These are phyloP conservation scores for Gynandropsis gynandra DNA, from an alignment of 345 rosid species.

Conservation along the genomic window DNA sequence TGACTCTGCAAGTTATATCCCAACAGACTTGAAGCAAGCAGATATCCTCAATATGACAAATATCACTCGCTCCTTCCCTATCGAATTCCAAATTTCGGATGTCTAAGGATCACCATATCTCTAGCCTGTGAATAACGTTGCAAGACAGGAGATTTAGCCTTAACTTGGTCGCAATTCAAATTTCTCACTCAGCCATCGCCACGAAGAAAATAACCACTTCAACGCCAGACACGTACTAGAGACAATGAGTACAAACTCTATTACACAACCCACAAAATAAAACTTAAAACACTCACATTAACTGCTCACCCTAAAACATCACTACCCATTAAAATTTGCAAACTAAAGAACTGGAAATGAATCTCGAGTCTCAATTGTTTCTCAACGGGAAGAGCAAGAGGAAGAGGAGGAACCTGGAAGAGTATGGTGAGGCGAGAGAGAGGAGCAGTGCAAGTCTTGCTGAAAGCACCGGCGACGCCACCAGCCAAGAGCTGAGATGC, in stretches of 20 bases:
- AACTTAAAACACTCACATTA: not conserved
- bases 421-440: constrained; percentile 92
- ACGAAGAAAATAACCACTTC: too few species aligned
- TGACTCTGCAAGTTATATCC: too few species aligned
- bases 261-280: not conserved
- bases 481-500: constrained; percentile 83
- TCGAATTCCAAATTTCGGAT: not conserved
- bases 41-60: too few species aligned
- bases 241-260: not conserved
- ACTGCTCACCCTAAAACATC: not conserved
- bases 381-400: not conserved
- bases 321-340: not conserved
- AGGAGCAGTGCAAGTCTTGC: constrained; percentile 97
- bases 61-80: too few species aligned
- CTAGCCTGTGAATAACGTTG: too few species aligned
- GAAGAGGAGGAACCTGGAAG: constrained; percentile 54
- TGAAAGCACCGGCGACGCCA: constrained; percentile 88
- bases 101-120: not conserved
- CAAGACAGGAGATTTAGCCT: too few species aligned
- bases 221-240: not conserved
- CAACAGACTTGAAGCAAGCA: too few species aligned
- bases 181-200: not conserved
- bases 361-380: not conserved
- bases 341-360: not conserved
- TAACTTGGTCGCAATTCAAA: too few species aligned